These are phyloP conservation scores for Thoreauomyces humboldtii DNA, from an alignment of 192 early-diverging fungal genomes.

Conservation along the genomic window DNA sequence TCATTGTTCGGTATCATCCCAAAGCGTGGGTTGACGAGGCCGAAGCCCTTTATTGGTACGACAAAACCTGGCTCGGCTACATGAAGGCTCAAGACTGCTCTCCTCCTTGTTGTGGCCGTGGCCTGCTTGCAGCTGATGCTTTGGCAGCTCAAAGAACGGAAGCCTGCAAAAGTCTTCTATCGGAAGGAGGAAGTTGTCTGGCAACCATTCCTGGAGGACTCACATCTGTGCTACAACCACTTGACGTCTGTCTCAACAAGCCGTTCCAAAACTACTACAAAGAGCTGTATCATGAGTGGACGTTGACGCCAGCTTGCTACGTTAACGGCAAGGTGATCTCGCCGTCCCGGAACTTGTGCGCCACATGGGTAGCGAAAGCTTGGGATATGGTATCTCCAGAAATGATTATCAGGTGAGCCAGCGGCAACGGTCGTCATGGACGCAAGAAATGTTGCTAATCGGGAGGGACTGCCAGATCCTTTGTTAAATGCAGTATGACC, in stretches of 20 bases:
- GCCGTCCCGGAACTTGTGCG: neutral
- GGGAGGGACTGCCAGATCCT: no score
- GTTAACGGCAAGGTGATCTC: neutral
- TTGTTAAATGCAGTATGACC: no score
- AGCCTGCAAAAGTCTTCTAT: neutral
- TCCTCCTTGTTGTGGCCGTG: no score
- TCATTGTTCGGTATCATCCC: neutral
- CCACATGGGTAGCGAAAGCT: neutral
- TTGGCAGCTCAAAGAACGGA: neutral
- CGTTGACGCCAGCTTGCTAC: neutral
- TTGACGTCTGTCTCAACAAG: constrained; percentile 15
- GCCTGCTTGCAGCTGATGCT: neutral
- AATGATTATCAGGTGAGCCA: no score
- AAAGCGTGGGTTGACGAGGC: neutral
- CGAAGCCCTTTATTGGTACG: neutral
- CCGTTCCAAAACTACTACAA: constrained; percentile 11
- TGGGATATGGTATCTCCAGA: neutral
- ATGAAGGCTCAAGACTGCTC: no score
- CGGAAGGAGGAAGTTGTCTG: neutral
- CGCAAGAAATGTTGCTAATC: no score
- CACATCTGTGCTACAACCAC: constrained; percentile 12
- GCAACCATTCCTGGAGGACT: constrained; percentile 11
- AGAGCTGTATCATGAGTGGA: neutral
- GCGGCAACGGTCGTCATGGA: no score
- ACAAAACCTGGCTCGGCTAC: neutral